A percentile compares a stretch with the other conserved stretches of the same genome.
phyloP scores from a whole-genome alignment of 2,329 filamentous ascomycete genomes.

The Cercospora brassicicola region DNA sequence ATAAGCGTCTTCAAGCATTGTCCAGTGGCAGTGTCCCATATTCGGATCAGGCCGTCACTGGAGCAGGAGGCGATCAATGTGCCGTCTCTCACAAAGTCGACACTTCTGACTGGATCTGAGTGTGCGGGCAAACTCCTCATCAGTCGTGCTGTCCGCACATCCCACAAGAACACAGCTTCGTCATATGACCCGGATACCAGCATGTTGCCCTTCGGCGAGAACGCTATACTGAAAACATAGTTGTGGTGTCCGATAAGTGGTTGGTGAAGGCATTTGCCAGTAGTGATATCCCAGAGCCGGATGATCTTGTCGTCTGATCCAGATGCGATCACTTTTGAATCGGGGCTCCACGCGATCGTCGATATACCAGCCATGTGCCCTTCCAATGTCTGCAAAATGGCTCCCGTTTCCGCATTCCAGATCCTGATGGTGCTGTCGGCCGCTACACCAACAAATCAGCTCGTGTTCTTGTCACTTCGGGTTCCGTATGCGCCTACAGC shows the following conservation, averaged over 20 bases:
- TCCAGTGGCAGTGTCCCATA: constrained; percentile 94
- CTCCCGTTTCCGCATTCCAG: constrained; percentile 78
- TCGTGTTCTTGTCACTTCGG: neutral
- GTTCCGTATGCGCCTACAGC: constrained; percentile 52
- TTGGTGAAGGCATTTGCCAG: constrained; percentile 59
- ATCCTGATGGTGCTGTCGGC: constrained; percentile 89
- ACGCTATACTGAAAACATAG: constrained; percentile 90
- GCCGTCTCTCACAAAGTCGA: constrained; percentile 90
- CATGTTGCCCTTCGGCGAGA: constrained; percentile 98
- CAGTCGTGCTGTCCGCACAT: constrained; percentile 79
- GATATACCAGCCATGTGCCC: constrained; percentile 92
- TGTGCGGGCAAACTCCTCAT: constrained; percentile 93
- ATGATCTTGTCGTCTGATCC: constrained; percentile 97
- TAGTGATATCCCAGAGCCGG: constrained; percentile 76
- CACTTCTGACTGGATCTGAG: constrained; percentile 88
- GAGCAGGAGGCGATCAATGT: constrained; percentile 90
- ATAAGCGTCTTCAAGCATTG: constrained; percentile 94
- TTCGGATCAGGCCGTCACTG: constrained; percentile 84
- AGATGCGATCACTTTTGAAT: constrained; percentile 81
- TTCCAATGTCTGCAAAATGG: constrained; percentile 81
- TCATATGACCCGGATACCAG: constrained; percentile 94
- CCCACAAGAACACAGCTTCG: constrained; percentile 96
- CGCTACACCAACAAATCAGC: constrained; percentile 45
- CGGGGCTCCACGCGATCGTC: constrained; percentile 90
- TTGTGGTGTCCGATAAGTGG: constrained; percentile 85